These are phyloP conservation scores for Polytrichum commune DNA, from an alignment of 225 moss, liverwort and hornwort genomes.

Conservation along the genomic window DNA sequence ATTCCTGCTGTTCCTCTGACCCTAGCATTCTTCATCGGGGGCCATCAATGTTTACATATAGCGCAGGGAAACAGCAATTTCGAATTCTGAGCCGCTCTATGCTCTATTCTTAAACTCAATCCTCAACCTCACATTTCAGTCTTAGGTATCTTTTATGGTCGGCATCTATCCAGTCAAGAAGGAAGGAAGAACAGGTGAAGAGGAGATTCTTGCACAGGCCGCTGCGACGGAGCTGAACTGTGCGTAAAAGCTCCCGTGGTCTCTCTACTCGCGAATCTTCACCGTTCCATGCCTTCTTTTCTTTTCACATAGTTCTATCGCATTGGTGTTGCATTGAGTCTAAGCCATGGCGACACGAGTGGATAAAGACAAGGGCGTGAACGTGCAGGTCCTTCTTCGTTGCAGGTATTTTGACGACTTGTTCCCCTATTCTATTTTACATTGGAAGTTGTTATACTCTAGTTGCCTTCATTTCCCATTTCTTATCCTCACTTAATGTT, in stretches of 20 bases:
- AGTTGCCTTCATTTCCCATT: neutral
- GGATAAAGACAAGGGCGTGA: slow-evolving; percentile 94
- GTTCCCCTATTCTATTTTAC: no score
- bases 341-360: slow-evolving; percentile 47
- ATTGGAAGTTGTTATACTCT: neutral
- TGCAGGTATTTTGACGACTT: slow-evolving; percentile 34
- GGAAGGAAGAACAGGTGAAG: neutral
- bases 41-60: no score
- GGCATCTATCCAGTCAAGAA: no score
- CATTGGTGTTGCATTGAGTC: slow-evolving; percentile 13
- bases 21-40: no score
- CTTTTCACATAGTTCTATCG: slow-evolving; percentile 20
- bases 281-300: slow-evolving; percentile 28
- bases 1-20: no score
- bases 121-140: no score
- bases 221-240: neutral
- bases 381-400: slow-evolving; percentile 66
- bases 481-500: neutral
- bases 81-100: no score
- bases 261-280: no score
- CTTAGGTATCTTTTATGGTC: no score
- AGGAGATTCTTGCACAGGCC: slow-evolving; percentile 1
- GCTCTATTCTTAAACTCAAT: no score
- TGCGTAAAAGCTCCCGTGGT: slow-evolving; percentile 18
- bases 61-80: no score